Base-by-base conservation (phyloP, 2,329 filamentous ascomycete species). In the Colletotrichum camelliae region DNA sequence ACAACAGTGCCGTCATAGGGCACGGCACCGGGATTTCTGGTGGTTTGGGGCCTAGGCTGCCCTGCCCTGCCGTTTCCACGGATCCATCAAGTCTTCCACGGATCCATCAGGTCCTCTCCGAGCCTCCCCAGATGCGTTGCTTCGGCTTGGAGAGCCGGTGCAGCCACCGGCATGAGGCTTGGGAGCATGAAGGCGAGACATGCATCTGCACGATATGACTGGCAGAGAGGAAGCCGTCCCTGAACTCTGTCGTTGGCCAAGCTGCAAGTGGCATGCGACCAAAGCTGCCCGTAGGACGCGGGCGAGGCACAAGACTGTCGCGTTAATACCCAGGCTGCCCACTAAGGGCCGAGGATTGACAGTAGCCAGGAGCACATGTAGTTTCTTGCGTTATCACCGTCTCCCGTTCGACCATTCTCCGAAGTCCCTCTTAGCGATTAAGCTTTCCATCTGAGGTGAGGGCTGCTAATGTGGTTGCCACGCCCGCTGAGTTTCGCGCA, bases 401-500 rank as follows among this genome's bases (percentile, higher is more conserved):
- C 43, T 52, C 29, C 55, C 29, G 62, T 60, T 31, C 21, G 27
- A 60, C 37, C 52, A 31, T n/a, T 16, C 24, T 64, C 31, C 58
- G n/a, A 24, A 62, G 64, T 48, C 35, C 62, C 64, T 29, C 24
- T 55, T 58, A 18, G 27, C 62, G 24, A 65, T 75, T 67, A 75
- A 73, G 64, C 70, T 75, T 75, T 75, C 43, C 70, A 65, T 65
- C 55, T 48, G 69, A 75, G 61, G 62, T 60, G 70, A 57, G 48
- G 48, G 58, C 57, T 55, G 55, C 29, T 68, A 43, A 21, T 67
- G 68, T 70, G 61, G 57, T 52, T 61, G 65, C 58, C 65, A 68
- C 74, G 64, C 70, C 74, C 64, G 57, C 64, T 66, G 39, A 55
- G 73, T 68, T 73, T 75, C 57, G 58, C 64, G 70, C 70, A 75